phyloP scores from a whole-genome alignment of 2,329 filamentous ascomycete species.

The Talaromyces sp. region DNA sequence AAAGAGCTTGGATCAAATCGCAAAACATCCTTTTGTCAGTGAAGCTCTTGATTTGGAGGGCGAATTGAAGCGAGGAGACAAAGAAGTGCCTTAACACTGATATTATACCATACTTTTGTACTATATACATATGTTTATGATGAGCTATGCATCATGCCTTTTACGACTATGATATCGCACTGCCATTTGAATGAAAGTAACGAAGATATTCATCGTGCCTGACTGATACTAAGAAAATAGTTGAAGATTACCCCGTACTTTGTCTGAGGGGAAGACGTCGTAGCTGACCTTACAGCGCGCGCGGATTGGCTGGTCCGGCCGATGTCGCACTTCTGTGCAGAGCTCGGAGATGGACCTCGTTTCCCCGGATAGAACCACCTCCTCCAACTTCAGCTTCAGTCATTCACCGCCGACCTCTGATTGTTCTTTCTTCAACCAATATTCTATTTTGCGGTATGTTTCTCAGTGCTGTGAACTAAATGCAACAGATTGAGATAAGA shows the following conservation, averaged over 20 bases:
- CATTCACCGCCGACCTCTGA: not conserved
- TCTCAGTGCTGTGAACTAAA: not conserved
- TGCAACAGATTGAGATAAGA: not conserved
- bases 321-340: conserved; percentile 1
- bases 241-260: not conserved
- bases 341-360: conserved; percentile 8
- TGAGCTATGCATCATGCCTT: conserved; percentile 17
- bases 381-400: not conserved
- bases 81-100: conserved; percentile 43
- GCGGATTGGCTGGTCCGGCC: conserved; percentile 11
- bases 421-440: not conserved
- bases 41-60: conserved; percentile 67
- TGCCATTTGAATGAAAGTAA: not conserved
- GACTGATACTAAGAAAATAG: not conserved
- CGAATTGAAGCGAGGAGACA: conserved; percentile 52
- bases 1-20: conserved; percentile 71
- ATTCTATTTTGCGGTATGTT: not conserved
- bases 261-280: not conserved
- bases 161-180: conserved; percentile 7
- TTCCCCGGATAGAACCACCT: conserved; percentile 8
- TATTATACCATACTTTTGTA: conserved; percentile 11
- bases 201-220: not conserved
- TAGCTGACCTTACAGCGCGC: not conserved
- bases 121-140: conserved; percentile 18
- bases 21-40: conserved; percentile 70